Base-by-base conservation (phyloP, 495 filamentous ascomycete genomes). In the Cercophora newfieldiana region DNA sequence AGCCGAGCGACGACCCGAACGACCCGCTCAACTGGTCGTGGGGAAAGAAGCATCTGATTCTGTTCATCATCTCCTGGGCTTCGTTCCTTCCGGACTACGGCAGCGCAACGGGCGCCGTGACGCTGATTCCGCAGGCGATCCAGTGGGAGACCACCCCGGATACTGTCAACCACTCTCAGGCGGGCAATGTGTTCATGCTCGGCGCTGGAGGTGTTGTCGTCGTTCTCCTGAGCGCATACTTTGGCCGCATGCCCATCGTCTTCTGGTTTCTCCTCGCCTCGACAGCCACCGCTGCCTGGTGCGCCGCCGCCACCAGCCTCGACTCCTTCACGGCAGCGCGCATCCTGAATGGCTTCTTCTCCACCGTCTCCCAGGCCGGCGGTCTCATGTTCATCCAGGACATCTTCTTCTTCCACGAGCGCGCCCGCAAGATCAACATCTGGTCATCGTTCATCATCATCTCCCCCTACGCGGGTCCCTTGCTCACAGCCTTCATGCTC, bases 401-500 rank as follows among this genome's bases (percentile, higher is more conserved):
- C 74, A 79, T 88, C 57, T 89, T 88, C 76, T 89, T 86, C 79
- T 83, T 88, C 73, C 86, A 89, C 65, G 86, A 89, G 65, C 85
- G 86, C 58, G 80, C 79, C 19, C 79, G 85, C 12, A 88, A 88
- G 71, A 89, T 89, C 72, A 88, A 89, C 71, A 80, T 86, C 69
- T 88, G 85, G 85, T 77, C 81, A 24, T 72, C 72, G 2, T 77
- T 78, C 53, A 73, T 78, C 61, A 57, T 78, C 55, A 78, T 88
- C 12, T 85, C 82, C 7, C 87, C 87, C 0, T 89, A 86, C 67
- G 71, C 89, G 33, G 87, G 87, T 0, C 87, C 87, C 0, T 78
- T 89, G 0, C 72, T 89, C n/a, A 75, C 81, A 1, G 81, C 85
- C 18, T 89, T 88, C 77, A 88, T 87, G 56, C 78, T 81, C 53